Evolutionary conservation across 1,284 basidiomycete genomes (phyloP), one percentile per base, ranked within the genome.

Genomic region (Rhodotorula sp.): DNA sequence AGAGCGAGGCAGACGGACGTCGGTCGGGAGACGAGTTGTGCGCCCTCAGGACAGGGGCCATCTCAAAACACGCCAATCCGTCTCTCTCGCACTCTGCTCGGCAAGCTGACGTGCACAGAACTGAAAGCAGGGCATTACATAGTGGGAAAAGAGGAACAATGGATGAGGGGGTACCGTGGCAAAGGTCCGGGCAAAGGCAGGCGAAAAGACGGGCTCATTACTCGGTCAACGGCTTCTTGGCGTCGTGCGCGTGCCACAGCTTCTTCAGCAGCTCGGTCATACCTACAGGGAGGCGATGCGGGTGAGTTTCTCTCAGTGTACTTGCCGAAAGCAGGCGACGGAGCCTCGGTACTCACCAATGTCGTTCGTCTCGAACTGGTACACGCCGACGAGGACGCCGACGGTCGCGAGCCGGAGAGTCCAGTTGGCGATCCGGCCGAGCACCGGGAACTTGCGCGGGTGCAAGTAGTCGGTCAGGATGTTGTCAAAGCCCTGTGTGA

Each of bases 351-450:
- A 28, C 28, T 76, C 75, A 93, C 95, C 95, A 78, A 98, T 89
- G 80, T 98, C 95, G 81, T 95, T 92, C 57, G 94, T 97, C 85
- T 97, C 95, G 85, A 97, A 97, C 82, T 95, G 90, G 84, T 97
- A 99, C 8, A 98, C 86, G 55, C 97, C 95, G 76, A 92, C 89
- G 67, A 97, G 85, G 21, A 90, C 88, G n/a, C 88, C 89, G 56
- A 91, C 87, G 45, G 95, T 97, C 5, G 88, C 84, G 21, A 87
- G 83, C 66, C 93, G 86, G 69, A 98, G 84, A 14, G 84, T 80
- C 95, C 95, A 98, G 47, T 84, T 87, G 34, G 82, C 79, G 66
- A 89, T 71, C 3, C 85, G 87, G 23, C 92, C 94, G 69, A 92
- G 71, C 59, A 89, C 78, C 43, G 91, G 91, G 86, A 91, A 97